Evolutionary conservation across 2,329 filamentous ascomycete species (phyloP), one percentile per base, ranked within the genome.

Genomic region (Aspergillus piperis): DNA sequence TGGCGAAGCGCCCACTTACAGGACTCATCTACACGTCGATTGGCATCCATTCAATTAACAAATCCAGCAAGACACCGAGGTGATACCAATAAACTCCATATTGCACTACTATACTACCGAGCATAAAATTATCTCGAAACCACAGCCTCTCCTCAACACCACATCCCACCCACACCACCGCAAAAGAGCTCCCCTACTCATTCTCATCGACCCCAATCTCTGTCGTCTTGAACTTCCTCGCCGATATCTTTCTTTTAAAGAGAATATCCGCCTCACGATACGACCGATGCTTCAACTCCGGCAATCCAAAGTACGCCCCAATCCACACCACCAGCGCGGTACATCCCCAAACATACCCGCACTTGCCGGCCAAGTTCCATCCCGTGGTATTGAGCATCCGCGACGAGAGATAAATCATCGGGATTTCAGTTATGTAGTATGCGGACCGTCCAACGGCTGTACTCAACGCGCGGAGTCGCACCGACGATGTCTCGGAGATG

Each of bases 301-400:
- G 80, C 23, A 82, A 68, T 62, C 70, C 73, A 69, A 80, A 81
- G 68, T 72, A 81, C 2, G 78, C 78, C 64, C 68, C 65, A 5
- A 80, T 50, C 69, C 72, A 78, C 65, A 77, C 80, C 8, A 81
- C 70, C 3, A 70, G 25, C 4, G 77, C 77, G 5, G 80, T 81
- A 2, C 74, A 69, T 2, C 76, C 80, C 80, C 79, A 82, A n/a
- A 82, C 75, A 59, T 78, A 82, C 2, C 79, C 80, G 59, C 78
- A 81, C 71, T 81, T 81, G 36, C 79, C 80, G 0, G 73, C 76
- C 10, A 79, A 64, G 57, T 79, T 75, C 71, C 76, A 77, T 10
- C 74, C 74, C 0, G 74, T 77, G 0, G 72, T 67, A 64, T 79
- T 79, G 6, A 80, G 70, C 68, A 79, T 75, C 61, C 71, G 64